Percentiles rank a stretch among this genome's conserved stretches.
Conservation (phyloP, 139 green algal genomes). For the Protoeuglena noctilucae region DNA sequence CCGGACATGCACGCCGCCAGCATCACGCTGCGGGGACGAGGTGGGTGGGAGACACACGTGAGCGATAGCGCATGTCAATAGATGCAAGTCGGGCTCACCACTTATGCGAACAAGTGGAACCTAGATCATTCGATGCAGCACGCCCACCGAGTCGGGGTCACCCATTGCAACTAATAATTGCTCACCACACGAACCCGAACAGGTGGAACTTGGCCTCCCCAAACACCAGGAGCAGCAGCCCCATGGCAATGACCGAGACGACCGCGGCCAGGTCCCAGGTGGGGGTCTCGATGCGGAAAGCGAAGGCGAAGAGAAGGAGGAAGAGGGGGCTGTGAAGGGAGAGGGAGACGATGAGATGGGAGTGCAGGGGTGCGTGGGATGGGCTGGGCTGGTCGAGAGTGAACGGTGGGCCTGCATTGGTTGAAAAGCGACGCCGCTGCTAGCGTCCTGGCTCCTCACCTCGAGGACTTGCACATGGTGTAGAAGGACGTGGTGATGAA, state of each 20-base stretch:
- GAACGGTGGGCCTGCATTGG: background rate
- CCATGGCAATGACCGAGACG: slow-evolving; percentile 60
- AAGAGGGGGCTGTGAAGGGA: slow-evolving; percentile 86
- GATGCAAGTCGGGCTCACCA: too few species aligned
- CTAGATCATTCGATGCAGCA: too few species aligned
- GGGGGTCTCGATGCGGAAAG: slow-evolving; percentile 12
- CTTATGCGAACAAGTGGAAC: too few species aligned
- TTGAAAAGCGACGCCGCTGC: too few species aligned
- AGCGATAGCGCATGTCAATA: too few species aligned
- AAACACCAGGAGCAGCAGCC: slow-evolving; percentile 66
- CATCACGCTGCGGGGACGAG: slow-evolving; percentile 58
- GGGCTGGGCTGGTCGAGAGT: too few species aligned
- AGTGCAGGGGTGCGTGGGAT: too few species aligned
- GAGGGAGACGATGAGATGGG: too few species aligned
- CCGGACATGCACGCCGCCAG: slow-evolving; percentile 50
- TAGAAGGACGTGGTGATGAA: slow-evolving; percentile 88
- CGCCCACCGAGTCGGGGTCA: too few species aligned
- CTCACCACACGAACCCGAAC: slow-evolving; percentile 57
- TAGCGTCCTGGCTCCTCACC: too few species aligned
- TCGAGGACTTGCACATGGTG: slow-evolving; percentile 86
- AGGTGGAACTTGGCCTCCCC: slow-evolving; percentile 76
- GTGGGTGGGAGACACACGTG: too few species aligned
- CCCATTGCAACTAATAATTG: too few species aligned
- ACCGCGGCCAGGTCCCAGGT: slow-evolving; percentile 40
- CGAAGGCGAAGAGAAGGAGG: slow-evolving; percentile 80